phyloP scores from a whole-genome alignment of 2,329 filamentous ascomycete genomes.

The Clonostachys rhizophaga region DNA sequence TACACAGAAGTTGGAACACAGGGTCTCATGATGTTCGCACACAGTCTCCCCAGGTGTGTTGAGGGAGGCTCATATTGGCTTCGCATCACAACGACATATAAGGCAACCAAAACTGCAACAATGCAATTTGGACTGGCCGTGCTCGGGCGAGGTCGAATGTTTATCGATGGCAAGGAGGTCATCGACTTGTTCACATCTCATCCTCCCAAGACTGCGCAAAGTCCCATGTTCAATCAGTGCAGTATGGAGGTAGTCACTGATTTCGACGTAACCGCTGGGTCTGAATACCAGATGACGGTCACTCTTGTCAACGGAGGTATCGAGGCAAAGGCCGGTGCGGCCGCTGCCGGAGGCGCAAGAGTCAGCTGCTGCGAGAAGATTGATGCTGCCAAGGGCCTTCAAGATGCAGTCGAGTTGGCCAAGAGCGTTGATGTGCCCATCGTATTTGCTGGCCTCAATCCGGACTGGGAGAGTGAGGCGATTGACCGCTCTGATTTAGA shows the following conservation, averaged over 20 bases:
- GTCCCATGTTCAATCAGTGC: constrained; percentile 25
- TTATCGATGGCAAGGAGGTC: constrained; percentile 20
- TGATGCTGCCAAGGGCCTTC: constrained; percentile 55
- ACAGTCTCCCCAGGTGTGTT: no score
- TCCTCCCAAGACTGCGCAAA: not conserved
- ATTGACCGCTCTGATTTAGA: constrained; percentile 75
- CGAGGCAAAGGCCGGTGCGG: not conserved
- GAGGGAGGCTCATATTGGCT: no score
- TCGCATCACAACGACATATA: no score
- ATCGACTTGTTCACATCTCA: constrained; percentile 16
- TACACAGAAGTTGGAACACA: no score
- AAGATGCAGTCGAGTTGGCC: constrained; percentile 63
- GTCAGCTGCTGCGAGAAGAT: constrained; percentile 57
- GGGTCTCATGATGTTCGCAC: no score
- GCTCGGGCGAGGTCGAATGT: constrained; percentile 24
- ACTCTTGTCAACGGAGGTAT: constrained; percentile 1
- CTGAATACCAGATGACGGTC: constrained; percentile 1
- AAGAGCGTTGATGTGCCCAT: constrained; percentile 71
- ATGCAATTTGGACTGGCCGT: constrained; percentile 25
- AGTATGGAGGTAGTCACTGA: constrained; percentile 21
- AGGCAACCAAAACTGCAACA: constrained; percentile 1
- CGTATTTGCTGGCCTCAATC: constrained; percentile 72
- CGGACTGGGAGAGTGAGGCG: constrained; percentile 78
- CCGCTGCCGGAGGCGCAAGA: constrained; percentile 19
- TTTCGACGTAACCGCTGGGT: constrained; percentile 5